Base-by-base conservation (phyloP, 164 flowering plant genomes). In the Cinnamomum micranthum region DNA sequence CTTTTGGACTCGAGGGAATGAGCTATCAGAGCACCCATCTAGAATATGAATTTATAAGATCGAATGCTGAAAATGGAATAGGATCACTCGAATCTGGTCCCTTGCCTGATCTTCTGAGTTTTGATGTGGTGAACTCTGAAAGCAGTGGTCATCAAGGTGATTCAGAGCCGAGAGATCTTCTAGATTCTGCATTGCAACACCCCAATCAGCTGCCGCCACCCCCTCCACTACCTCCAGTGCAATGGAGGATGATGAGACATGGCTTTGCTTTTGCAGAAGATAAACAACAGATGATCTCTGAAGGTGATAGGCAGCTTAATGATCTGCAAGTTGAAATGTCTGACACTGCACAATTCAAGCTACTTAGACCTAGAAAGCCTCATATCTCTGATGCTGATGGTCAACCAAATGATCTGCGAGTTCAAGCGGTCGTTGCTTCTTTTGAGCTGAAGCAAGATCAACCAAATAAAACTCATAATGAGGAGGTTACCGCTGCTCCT, bases 151-250 rank as follows among this genome's bases (percentile, higher is more conserved):
- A 71, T 73, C 79, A 76, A 77, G 83, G 65, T 52, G 51, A 47
- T 71, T 73, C 81, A 60, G 74, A 70, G 28, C 65, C 63, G 6
- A 77, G 64, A 41, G 78, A 78, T 63, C 27, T 58, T 13, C 64
- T 58, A 19, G 74, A 71, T 35, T 52, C 71, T 19, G n/a, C 60
- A 52, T 23, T 59, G 19, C 78, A 79, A 28, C 52, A 65, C 70
- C 60, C 74, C 50, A 63, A 59, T 67, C 85, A 85, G 71, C 72
- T 82, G 4, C 91, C 89, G 60, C 76, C 70, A 10, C 90, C 88
- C 51, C 93, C 97, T 35, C 93, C 93, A 75, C 89, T 84, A 7
- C 97, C 91, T 60, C 93, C 94, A 35, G 50, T 80, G 27, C 85
- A 88, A 68, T 90, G 95, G 94, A 69, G 83, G 64, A 78, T 65